These are phyloP conservation scores for Polytrichum formosum DNA, from an alignment of 225 moss, liverwort and hornwort species.

Conservation along the genomic window DNA sequence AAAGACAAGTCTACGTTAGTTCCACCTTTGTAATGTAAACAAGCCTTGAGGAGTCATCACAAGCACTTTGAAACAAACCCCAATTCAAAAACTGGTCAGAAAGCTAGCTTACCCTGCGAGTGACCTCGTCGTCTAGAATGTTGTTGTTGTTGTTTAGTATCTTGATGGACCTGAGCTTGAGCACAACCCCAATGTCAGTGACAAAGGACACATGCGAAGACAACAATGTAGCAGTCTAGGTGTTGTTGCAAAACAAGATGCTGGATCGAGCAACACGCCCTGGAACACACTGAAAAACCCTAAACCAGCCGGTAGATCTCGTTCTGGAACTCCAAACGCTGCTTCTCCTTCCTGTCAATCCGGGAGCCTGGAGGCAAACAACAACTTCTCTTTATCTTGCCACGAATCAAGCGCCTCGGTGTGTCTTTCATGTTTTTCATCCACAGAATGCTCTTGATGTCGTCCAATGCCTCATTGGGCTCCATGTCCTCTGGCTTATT, in stretches of 20 bases:
- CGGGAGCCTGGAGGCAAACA: background rate
- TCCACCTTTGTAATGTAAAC: too few relatives aligned
- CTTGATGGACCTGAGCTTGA: conserved; percentile 18
- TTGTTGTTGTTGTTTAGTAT: conserved; percentile 18
- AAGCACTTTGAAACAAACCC: background rate
- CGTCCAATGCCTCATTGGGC: too few relatives aligned
- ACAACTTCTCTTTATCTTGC: conserved; percentile 12
- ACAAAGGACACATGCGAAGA: conserved; percentile 25
- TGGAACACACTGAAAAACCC: conserved; percentile 46
- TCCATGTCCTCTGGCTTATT: too few relatives aligned
- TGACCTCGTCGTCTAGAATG: conserved; percentile 8
- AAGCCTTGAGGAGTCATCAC: background rate
- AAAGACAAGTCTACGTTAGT: too few relatives aligned
- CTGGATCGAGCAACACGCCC: conserved; percentile 37
- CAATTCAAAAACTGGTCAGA: too few relatives aligned
- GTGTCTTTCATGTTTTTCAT: background rate
- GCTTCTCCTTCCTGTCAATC: conserved; percentile 25
- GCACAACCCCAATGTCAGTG: conserved; percentile 10
- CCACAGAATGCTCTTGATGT: conserved; percentile 14
- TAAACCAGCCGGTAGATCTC: conserved; percentile 33
- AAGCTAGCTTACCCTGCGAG: conserved; percentile 13
- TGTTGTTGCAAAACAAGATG: conserved; percentile 30
- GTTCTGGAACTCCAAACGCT: conserved; percentile 16
- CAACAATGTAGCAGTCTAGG: conserved; percentile 20
- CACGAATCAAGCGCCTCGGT: conserved; percentile 15